A percentile compares a stretch with the other conserved stretches of the same genome.
Conservation (phyloP, 2,329 filamentous ascomycete species). For the Sphaceloma murrayae region DNA sequence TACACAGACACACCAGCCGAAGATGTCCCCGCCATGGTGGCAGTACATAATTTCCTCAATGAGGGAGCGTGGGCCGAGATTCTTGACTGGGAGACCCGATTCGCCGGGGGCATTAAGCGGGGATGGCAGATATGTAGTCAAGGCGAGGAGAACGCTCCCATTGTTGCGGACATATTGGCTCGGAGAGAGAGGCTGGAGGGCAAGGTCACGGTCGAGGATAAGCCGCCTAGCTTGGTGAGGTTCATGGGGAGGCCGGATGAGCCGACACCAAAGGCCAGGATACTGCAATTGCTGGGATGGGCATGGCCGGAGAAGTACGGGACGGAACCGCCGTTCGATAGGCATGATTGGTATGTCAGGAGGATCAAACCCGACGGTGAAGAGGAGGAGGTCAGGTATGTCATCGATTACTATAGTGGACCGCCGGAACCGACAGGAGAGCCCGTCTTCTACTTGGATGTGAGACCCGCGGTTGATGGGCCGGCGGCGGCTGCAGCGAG, state of each 20-base stretch:
- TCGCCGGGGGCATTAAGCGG: conserved; percentile 59
- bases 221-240: conserved; percentile 63
- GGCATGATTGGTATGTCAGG: conserved; percentile 93
- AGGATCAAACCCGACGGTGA: conserved; percentile 56
- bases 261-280: conserved; percentile 79
- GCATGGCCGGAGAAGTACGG: conserved; percentile 71
- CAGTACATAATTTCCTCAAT: conserved; percentile 95
- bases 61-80: conserved; percentile 97
- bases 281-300: conserved; percentile 70
- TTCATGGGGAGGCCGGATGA: conserved; percentile 88
- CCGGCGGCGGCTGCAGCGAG: conserved; percentile 73
- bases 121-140: conserved; percentile 28
- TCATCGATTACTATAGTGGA: conserved; percentile 93
- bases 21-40: conserved; percentile 92
- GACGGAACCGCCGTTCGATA: conserved; percentile 80
- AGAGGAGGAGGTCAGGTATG: conserved; percentile 73
- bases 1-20: conserved; percentile 90
- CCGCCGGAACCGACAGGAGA: conserved; percentile 74
- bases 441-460: conserved; percentile 92
- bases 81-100: conserved; percentile 83
- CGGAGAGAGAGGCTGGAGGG: conserved; percentile 20
- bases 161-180: conserved; percentile 22
- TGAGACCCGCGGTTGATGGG: conserved; percentile 76
- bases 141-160: conserved; percentile 28
- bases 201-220: conserved; percentile 27